These are phyloP conservation scores for Recurvomyces mirabilis DNA, from an alignment of 495 filamentous ascomycete genomes.

Conservation along the genomic window DNA sequence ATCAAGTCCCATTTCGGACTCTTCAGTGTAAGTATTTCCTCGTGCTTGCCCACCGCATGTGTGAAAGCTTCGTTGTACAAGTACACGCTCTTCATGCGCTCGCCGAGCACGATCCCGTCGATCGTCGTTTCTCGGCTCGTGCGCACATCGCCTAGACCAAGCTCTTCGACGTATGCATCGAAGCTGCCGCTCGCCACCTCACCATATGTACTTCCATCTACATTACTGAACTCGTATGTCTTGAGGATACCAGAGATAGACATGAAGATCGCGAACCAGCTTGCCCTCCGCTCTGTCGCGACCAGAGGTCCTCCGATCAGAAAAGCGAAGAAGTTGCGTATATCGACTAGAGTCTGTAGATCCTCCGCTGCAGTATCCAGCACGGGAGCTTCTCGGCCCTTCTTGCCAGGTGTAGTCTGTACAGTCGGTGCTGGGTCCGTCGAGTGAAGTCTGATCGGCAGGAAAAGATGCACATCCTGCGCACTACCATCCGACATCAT, in stretches of 20 bases:
- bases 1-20: slow-evolving; percentile 60
- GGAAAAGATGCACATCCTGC: slow-evolving; percentile 54
- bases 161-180: slow-evolving; percentile 61
- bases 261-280: slow-evolving; percentile 63
- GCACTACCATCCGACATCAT: slow-evolving; percentile 27
- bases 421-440: not conserved
- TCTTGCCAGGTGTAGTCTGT: not conserved
- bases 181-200: slow-evolving; percentile 69
- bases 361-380: slow-evolving; percentile 43
- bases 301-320: slow-evolving; percentile 70
- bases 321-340: slow-evolving; percentile 87
- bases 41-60: slow-evolving; percentile 85
- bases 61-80: slow-evolving; percentile 87
- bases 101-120: slow-evolving; percentile 77
- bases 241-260: slow-evolving; percentile 57
- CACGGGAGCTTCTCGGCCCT: slow-evolving; percentile 20
- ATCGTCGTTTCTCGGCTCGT: slow-evolving; percentile 80
- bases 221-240: slow-evolving; percentile 65
- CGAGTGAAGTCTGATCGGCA: slow-evolving; percentile 39
- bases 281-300: slow-evolving; percentile 54
- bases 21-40: slow-evolving; percentile 54
- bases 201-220: slow-evolving; percentile 72
- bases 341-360: slow-evolving; percentile 58
- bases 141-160: slow-evolving; percentile 67
- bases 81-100: slow-evolving; percentile 66